These are phyloP conservation scores for Penicillium cinerascens DNA, from an alignment of 495 filamentous ascomycete genomes.

Conservation along the genomic window DNA sequence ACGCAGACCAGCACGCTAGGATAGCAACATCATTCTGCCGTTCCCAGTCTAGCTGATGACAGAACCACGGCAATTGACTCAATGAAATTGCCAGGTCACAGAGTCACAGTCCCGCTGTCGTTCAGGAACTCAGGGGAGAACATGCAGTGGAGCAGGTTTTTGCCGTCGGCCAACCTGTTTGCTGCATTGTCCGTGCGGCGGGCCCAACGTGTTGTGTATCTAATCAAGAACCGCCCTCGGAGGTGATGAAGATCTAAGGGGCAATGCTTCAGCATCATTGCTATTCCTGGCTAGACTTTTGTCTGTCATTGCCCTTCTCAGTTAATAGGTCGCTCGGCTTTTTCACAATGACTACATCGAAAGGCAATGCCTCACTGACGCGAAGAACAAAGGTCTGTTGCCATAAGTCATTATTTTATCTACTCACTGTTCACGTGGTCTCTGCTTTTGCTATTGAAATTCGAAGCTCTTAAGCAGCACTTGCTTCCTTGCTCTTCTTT, in stretches of 20 bases:
- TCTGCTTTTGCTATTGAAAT: not conserved
- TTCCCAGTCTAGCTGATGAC: no score
- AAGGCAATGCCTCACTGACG: not conserved
- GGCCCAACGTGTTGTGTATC: no score
- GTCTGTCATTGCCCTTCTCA: constrained; percentile 4
- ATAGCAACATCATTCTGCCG: no score
- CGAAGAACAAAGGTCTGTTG: not conserved
- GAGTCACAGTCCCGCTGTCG: no score
- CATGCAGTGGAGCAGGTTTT: no score
- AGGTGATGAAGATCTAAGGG: constrained; percentile 5
- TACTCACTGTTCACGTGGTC: constrained; percentile 2
- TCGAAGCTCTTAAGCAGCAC: not conserved
- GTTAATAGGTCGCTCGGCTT: constrained; percentile 3
- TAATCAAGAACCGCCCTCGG: constrained; percentile 8
- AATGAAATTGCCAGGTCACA: no score
- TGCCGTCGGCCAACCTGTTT: no score
- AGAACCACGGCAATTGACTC: no score
- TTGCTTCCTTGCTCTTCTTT: not conserved
- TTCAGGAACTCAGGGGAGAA: no score
- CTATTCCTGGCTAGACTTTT: constrained; percentile 5
- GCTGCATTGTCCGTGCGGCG: no score
- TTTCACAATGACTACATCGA: constrained; percentile 7
- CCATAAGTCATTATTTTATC: not conserved
- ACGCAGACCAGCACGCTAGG: no score
- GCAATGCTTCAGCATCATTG: not conserved